Conservation (phyloP, 2,329 filamentous ascomycete genomes). For the Hymenoscyphus scutula region DNA sequence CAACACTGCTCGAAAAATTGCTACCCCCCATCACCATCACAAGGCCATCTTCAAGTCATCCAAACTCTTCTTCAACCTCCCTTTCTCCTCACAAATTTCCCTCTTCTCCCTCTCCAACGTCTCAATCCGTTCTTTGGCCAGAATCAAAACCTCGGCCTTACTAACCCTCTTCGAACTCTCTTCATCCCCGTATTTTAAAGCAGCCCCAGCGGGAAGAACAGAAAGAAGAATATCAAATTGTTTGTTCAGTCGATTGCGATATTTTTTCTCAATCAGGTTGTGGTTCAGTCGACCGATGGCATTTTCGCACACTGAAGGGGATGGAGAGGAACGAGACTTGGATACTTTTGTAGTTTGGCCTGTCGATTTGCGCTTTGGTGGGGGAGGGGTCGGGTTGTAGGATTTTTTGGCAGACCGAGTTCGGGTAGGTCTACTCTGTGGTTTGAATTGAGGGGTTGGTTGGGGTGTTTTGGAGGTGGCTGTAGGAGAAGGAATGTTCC, state of each 20-base stretch:
- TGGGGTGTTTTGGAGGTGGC: neutral
- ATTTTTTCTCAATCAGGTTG: conserved; percentile 21
- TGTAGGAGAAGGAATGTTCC: neutral
- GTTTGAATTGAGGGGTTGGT: neutral
- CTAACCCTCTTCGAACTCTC: conserved; percentile 17
- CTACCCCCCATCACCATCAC: no score
- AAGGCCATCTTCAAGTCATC: no score
- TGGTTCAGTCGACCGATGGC: conserved; percentile 13
- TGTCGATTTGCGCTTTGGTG: neutral
- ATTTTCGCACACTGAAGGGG: neutral
- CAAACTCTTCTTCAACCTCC: neutral
- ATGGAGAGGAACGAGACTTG: neutral
- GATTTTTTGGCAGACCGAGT: conserved; percentile 4
- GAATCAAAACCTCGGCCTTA: conserved; percentile 21
- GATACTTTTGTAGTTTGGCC: neutral
- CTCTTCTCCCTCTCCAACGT: conserved; percentile 12
- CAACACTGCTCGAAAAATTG: no score
- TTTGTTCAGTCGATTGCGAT: conserved; percentile 19
- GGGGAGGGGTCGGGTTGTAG: neutral
- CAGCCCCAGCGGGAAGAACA: conserved; percentile 7
- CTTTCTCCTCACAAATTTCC: conserved; percentile 28
- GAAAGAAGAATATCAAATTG: conserved; percentile 5
- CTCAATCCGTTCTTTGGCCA: conserved; percentile 20
- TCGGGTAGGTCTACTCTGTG: neutral
- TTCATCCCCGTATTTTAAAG: no score